Evolutionary conservation across 2,329 filamentous ascomycete species (phyloP), one percentile per base, ranked within the genome.

Genomic region (Fusarium concolor): DNA sequence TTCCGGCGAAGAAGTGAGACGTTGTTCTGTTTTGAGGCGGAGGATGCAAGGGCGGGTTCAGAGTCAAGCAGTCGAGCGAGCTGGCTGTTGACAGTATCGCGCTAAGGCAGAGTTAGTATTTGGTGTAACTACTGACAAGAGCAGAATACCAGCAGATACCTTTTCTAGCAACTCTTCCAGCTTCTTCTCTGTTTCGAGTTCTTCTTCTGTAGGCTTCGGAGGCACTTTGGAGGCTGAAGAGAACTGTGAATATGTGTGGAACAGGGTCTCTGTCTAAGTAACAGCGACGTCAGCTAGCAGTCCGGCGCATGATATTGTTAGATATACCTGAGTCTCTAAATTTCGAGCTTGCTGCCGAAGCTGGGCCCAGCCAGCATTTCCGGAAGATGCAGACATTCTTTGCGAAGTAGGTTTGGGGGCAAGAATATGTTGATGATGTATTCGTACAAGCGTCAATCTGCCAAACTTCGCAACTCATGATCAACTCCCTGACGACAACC

Each of bases 21-120:
- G 78, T 98, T 97, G 83, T 95, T 97, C 76, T 97, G 94, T 81
- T 98, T 98, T n/a, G 97, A 87, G 56, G 94, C 94, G 37, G 95
- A 98, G 43, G 94, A 90, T 50, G 92, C 93, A 62, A 96, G 88
- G 56, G 90, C 86, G 22, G 94, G 89, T 85, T 98, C 95, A 57
- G 94, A 97, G 82, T 98, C 95, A 72, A 98, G 92, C 54, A 97
- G 90, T 60, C 95, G 92, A 71, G 90, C 84, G 57, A 99, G 91
- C 80, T 97, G 93, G 61, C 85, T 82, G 76, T 98, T 90, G 53
- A 96, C 87, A 43, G 86, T 83, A 77, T 97, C 93, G 76, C 96
- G 91, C 93, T 97, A 77, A 5, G 44, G 17, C 44, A 45, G 51
- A 45, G 65, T 70, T 54, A 67, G 69, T 35, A 60, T 52, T 22